These are phyloP conservation scores for Fistulinella cinereoalba DNA, from an alignment of 1,284 basidiomycete species.

Conservation along the genomic window DNA sequence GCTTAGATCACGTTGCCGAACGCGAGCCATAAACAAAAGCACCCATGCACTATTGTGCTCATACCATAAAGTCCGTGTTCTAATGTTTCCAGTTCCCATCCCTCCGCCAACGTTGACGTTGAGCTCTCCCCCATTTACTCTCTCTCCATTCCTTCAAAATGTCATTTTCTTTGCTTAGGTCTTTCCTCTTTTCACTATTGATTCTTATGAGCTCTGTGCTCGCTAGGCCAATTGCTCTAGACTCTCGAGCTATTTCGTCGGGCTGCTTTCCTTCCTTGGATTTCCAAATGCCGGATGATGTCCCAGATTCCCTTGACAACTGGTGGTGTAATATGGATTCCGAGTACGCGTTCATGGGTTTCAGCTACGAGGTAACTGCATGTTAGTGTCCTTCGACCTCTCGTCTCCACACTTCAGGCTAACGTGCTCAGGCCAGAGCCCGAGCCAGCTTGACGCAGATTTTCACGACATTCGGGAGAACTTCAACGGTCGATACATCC, in stretches of 20 bases:
- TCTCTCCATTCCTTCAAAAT: constrained; percentile 2
- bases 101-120: no score
- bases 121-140: not conserved
- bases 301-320: constrained; percentile 45
- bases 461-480: constrained; percentile 60
- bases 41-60: not conserved
- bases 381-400: constrained; percentile 41
- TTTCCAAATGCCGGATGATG: constrained; percentile 52
- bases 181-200: constrained; percentile 9
- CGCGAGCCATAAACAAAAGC: not conserved
- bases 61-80: constrained; percentile 6
- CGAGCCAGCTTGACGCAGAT: constrained; percentile 48
- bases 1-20: not conserved
- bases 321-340: constrained; percentile 67
- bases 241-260: constrained; percentile 5
- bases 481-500: constrained; percentile 68
- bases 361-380: constrained; percentile 65
- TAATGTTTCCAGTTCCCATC: no score
- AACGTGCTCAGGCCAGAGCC: constrained; percentile 44
- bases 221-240: constrained; percentile 13
- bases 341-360: constrained; percentile 72
- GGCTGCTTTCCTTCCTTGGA: constrained; percentile 55
- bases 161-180: not conserved
- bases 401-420: not conserved
- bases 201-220: constrained; percentile 6